Conservation (phyloP, 768 basidiomycete genomes). For the Suillus occidentalis region DNA sequence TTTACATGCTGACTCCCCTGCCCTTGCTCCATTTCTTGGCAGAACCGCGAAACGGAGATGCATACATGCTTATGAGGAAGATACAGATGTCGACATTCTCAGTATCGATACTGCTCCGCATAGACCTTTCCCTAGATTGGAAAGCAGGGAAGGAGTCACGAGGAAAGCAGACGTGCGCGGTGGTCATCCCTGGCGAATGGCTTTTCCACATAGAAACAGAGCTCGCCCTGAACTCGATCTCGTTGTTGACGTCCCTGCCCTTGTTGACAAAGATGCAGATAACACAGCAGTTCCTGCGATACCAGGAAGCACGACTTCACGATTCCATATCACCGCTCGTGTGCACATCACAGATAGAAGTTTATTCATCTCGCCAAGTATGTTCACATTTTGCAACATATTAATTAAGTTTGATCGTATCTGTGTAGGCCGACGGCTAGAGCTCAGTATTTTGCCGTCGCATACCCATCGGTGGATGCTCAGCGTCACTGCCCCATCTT, state of each 20-base stretch:
- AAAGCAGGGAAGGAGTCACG: neutral
- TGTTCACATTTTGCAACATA: constrained; percentile 7
- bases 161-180: neutral
- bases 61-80: constrained; percentile 38
- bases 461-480: constrained; percentile 51
- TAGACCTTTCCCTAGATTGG: neutral
- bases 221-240: constrained; percentile 41
- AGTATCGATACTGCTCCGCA: constrained; percentile 10
- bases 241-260: constrained; percentile 15
- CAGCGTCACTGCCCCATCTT: constrained; percentile 44
- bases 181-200: constrained; percentile 34
- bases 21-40: constrained; percentile 51
- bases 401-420: neutral
- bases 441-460: constrained; percentile 16
- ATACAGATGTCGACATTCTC: constrained; percentile 35
- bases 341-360: constrained; percentile 45
- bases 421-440: constrained; percentile 33
- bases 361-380: constrained; percentile 43
- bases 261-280: constrained; percentile 17
- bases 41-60: constrained; percentile 41
- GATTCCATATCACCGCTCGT: constrained; percentile 49
- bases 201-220: constrained; percentile 40
- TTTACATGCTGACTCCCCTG: constrained; percentile 50
- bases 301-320: constrained; percentile 25
- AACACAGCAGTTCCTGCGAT: constrained; percentile 5